A percentile compares a stretch with the other conserved stretches of the same genome.
These are phyloP conservation scores for Pestalotiopsis sp. DNA, from an alignment of 2,329 filamentous ascomycete genomes.

Conservation along the genomic window DNA sequence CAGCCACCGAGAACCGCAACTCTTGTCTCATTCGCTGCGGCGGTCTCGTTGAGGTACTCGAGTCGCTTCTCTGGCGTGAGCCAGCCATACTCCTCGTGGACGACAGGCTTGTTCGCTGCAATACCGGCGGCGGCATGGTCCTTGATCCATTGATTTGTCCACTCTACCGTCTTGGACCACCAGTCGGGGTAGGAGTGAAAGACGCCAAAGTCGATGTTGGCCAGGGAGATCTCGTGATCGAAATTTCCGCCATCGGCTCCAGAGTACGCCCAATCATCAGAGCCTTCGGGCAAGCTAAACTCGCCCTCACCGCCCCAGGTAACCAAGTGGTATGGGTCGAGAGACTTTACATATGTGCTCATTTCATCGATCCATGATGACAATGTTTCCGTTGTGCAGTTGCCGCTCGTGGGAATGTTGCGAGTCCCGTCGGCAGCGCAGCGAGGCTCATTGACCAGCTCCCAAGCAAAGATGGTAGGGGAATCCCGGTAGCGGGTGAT, in stretches of 20 bases:
- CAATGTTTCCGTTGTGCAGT: slow-evolving; percentile 45
- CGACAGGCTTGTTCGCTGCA: slow-evolving; percentile 51
- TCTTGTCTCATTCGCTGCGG: slow-evolving; percentile 44
- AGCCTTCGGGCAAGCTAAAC: slow-evolving; percentile 43
- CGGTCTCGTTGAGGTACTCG: slow-evolving; percentile 43
- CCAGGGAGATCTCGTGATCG: slow-evolving; percentile 49
- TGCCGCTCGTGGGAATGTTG: slow-evolving; percentile 44
- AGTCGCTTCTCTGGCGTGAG: slow-evolving; percentile 50
- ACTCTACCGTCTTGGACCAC: slow-evolving; percentile 55
- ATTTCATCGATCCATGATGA: slow-evolving; percentile 56
- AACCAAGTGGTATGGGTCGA: slow-evolving; percentile 56
- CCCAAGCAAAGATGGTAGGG: slow-evolving; percentile 67
- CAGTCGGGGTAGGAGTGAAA: slow-evolving; percentile 61
- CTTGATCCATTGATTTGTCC: slow-evolving; percentile 57
- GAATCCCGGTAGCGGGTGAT: slow-evolving; percentile 63
- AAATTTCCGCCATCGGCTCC: slow-evolving; percentile 57
- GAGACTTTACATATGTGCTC: slow-evolving; percentile 54
- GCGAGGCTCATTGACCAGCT: slow-evolving; percentile 65
- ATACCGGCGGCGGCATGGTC: slow-evolving; percentile 51
- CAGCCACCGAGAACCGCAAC: slow-evolving; percentile 49
- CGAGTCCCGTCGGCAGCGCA: slow-evolving; percentile 49
- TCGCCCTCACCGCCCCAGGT: slow-evolving; percentile 63
- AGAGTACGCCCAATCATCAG: slow-evolving; percentile 48
- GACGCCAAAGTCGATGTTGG: slow-evolving; percentile 55
- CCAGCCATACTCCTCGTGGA: slow-evolving; percentile 61